phyloP scores from a whole-genome alignment of 2,329 filamentous ascomycete genomes.

The Exophiala phaeomuriformis region DNA sequence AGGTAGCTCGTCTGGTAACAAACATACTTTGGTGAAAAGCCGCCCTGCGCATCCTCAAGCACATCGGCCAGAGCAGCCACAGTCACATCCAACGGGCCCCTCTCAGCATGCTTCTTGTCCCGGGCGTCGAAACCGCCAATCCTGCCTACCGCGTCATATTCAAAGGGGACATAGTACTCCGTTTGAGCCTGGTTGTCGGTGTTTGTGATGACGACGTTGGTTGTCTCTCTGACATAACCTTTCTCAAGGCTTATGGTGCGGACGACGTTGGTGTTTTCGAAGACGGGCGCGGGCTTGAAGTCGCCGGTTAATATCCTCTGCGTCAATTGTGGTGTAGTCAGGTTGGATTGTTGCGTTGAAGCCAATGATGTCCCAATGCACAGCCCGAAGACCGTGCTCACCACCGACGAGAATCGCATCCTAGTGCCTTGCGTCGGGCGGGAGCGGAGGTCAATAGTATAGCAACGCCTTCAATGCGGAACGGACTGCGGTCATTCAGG shows the following conservation, averaged over 20 bases:
- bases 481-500: slow-evolving; percentile 9
- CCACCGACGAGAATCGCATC: slow-evolving; percentile 24
- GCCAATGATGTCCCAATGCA: slow-evolving; percentile 9
- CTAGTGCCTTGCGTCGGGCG: slow-evolving; percentile 1
- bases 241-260: slow-evolving; percentile 89
- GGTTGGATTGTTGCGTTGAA: slow-evolving; percentile 18
- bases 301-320: slow-evolving; percentile 35
- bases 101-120: slow-evolving; percentile 73
- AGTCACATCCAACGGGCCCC: slow-evolving; percentile 62
- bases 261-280: slow-evolving; percentile 88
- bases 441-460: slow-evolving; percentile 1
- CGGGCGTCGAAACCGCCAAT: slow-evolving; percentile 84
- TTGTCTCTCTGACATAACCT: slow-evolving; percentile 77
- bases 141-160: slow-evolving; percentile 63
- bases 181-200: slow-evolving; percentile 67
- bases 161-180: slow-evolving; percentile 88
- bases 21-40: slow-evolving; percentile 41
- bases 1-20: no score
- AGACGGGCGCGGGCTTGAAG: slow-evolving; percentile 82
- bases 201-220: slow-evolving; percentile 95
- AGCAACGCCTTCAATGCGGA: slow-evolving; percentile 5
- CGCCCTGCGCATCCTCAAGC: slow-evolving; percentile 38
- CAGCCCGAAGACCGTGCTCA: slow-evolving; percentile 19
- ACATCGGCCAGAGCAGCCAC: slow-evolving; percentile 55
- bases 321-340: slow-evolving; percentile 19